Base-by-base conservation (phyloP, 2,329 filamentous ascomycete species). In the Pestalotiopsis sp. region DNA sequence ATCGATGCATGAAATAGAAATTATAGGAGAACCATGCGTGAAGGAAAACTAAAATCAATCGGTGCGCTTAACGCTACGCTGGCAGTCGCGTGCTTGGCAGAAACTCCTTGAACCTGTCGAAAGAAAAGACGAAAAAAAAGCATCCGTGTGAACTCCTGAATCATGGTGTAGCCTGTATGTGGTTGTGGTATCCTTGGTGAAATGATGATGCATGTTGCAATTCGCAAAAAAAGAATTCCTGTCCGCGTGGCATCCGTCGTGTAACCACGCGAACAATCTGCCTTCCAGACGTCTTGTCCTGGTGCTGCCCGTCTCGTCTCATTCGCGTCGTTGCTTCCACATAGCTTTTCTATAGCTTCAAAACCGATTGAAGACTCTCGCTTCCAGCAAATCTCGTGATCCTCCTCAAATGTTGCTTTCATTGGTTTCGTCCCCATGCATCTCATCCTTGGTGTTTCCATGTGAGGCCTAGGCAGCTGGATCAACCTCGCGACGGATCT, bases 401-500 rank as follows among this genome's bases (percentile, higher is more conserved):
- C 31, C 7, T 36, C 31, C 31, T 36, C 31, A 36, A 36, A 36
- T 36, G 31, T 36, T 36, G 31, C 31, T 36, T 36, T 36, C 31
- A 23, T 20, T n/a, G 45, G 17, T 52, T 17, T 52, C 45, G 17
- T 52, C 17, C n/a, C 45, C n/a, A 36, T 7, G 31, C 31, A 36
- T 36, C 31, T 36, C 31, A 9, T 36, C 31, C 31, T 36, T 36
- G 31, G 31, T 36, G 31, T 36, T 9, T 36, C 31, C 31, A 36
- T 36, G 31, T 36, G 31, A 36, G 31, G 2, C 31, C 31, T 38
- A 76, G 23, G 72, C 70, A 20, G 66, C 71, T 71, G 80, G 67
- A 75, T 80, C 75, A 76, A 82, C 76, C 68, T 84, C 82, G 71
- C 78, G 79, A 73, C 89, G 86, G 59, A 91, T 91, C 68, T 89